A percentile compares a stretch with the other conserved stretches of the same genome.
phyloP scores from a whole-genome alignment of 2,329 filamentous ascomycete species.

The Fusarium sulawesiense region DNA sequence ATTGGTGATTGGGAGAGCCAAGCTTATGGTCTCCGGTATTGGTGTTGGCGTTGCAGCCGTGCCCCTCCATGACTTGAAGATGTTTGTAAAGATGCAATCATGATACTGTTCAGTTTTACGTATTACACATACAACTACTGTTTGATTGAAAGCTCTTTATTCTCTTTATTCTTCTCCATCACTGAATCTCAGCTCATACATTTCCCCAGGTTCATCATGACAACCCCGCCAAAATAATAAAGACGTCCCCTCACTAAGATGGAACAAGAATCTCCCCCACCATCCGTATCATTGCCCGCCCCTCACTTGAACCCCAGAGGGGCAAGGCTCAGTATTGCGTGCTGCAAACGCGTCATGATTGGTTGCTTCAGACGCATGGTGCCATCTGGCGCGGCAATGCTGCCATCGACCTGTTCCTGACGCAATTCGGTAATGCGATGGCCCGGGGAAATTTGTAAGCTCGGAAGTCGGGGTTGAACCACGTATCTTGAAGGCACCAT shows the following conservation, averaged over 20 bases:
- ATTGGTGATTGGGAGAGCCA: constrained; percentile 34
- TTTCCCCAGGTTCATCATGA: constrained; percentile 15
- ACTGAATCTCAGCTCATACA: background rate
- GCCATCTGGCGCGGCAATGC: constrained; percentile 42
- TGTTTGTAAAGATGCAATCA: background rate
- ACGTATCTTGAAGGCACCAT: constrained; percentile 9
- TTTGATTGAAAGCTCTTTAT: too few relatives aligned
- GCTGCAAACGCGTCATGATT: constrained; percentile 37
- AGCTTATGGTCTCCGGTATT: constrained; percentile 10
- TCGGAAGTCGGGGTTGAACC: constrained; percentile 33
- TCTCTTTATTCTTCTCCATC: too few relatives aligned
- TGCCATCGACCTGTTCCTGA: constrained; percentile 45
- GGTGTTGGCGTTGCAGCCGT: constrained; percentile 19
- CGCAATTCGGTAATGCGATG: constrained; percentile 41
- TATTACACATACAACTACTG: too few relatives aligned
- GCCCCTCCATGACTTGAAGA: background rate
- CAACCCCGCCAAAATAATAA: constrained; percentile 30
- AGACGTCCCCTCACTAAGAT: constrained; percentile 20
- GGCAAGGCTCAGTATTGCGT: constrained; percentile 46
- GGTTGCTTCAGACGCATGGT: constrained; percentile 34
- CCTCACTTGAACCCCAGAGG: constrained; percentile 42
- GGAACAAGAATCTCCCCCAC: constrained; percentile 18
- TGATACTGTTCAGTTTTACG: too few relatives aligned
- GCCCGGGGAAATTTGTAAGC: constrained; percentile 20
- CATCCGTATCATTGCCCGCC: constrained; percentile 22